phyloP scores from a whole-genome alignment of 208 protist genomes.

The Perkinsela sp. region DNA sequence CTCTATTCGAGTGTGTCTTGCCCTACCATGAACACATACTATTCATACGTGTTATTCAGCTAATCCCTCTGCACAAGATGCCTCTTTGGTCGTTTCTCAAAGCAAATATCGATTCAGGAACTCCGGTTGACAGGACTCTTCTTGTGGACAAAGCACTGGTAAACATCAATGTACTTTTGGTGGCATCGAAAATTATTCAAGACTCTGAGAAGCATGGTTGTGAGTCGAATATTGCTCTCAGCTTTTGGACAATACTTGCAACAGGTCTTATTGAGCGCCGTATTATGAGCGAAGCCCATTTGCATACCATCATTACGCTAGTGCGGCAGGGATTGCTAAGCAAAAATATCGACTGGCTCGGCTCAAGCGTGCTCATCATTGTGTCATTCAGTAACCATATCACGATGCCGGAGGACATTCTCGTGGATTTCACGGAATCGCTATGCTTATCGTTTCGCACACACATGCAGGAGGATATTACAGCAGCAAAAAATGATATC shows the following conservation, averaged over 20 bases:
- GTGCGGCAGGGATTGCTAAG: neutral
- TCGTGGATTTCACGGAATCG: neutral
- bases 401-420: neutral
- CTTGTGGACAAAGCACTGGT: neutral
- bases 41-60: constrained; percentile 4
- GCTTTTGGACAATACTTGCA: neutral
- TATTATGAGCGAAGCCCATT: neutral
- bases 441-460: too few relatives aligned
- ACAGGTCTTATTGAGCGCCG: neutral
- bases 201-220: neutral
- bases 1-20: constrained; percentile 2
- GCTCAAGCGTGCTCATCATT: neutral
- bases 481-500: too few relatives aligned
- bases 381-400: neutral
- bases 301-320: neutral
- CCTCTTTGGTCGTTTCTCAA: neutral
- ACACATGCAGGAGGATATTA: too few relatives aligned
- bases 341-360: neutral
- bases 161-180: neutral
- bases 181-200: neutral
- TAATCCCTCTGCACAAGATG: constrained; percentile 3
- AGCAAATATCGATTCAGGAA: neutral
- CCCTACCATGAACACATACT: constrained; percentile 8
- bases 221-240: neutral
- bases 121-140: neutral